A percentile compares a stretch with the other conserved stretches of the same genome.
Conservation (phyloP, 1,284 basidiomycete species). For the Mycena citricolor region DNA sequence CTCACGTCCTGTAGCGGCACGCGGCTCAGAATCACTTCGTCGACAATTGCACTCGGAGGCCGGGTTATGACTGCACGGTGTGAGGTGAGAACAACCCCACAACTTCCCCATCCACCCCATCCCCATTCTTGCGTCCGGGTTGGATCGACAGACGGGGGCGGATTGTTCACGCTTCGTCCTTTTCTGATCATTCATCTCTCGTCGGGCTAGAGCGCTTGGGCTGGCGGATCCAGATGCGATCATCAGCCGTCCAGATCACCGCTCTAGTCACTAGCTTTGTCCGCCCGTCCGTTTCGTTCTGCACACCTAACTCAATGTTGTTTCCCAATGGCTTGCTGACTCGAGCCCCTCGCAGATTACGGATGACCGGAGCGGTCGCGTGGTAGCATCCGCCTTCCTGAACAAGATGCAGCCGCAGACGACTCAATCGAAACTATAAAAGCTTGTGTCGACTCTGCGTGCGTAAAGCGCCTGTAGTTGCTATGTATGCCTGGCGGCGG, state of each 20-base stretch:
- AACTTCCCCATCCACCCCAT: not conserved
- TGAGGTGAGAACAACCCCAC: constrained; percentile 43
- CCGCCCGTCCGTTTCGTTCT: not conserved
- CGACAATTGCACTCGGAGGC: constrained; percentile 62
- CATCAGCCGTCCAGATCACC: not conserved
- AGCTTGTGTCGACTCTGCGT: no score
- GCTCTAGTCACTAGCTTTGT: not conserved
- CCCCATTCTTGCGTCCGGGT: not conserved
- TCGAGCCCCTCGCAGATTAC: constrained; percentile 43
- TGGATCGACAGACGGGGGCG: constrained; percentile 1
- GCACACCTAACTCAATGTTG: not conserved
- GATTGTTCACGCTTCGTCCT: not conserved
- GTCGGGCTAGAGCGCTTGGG: no score
- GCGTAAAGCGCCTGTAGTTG: no score
- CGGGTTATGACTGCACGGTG: constrained; percentile 68
- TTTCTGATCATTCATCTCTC: not conserved
- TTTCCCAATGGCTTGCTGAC: not conserved
- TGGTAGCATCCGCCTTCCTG: constrained; percentile 61
- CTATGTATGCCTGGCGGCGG: no score
- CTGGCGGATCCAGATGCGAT: no score
- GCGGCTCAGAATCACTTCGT: constrained; percentile 55
- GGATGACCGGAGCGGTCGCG: constrained; percentile 52
- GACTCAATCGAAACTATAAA: no score
- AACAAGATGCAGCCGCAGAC: constrained; percentile 78
- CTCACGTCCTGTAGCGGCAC: constrained; percentile 44